These are phyloP conservation scores for Sordariomycetes sp. DNA, from an alignment of 2,329 filamentous ascomycete species.

Conservation along the genomic window DNA sequence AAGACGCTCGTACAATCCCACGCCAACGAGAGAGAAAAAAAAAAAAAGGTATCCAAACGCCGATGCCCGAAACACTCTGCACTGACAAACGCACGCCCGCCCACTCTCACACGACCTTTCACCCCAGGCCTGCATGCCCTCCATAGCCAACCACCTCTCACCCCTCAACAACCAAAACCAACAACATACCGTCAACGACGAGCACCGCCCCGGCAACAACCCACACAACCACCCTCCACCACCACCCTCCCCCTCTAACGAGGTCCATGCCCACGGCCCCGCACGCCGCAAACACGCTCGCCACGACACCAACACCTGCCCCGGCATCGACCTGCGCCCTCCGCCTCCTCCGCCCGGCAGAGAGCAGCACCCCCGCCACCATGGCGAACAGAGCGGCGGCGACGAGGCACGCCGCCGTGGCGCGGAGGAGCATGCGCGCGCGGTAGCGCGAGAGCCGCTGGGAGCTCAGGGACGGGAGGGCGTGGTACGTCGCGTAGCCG, in stretches of 20 bases:
- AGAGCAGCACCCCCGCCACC: slow-evolving; percentile 51
- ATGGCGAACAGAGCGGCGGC: slow-evolving; percentile 49
- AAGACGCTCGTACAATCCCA: no score
- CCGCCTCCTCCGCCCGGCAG: slow-evolving; percentile 54
- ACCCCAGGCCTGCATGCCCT: neutral
- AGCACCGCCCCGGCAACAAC: slow-evolving; percentile 21
- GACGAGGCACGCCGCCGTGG: slow-evolving; percentile 38
- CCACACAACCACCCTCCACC: slow-evolving; percentile 27
- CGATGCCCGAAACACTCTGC: no score
- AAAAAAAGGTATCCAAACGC: no score
- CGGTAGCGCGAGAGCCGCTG: slow-evolving; percentile 35
- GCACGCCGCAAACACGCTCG: slow-evolving; percentile 51
- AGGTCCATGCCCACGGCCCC: slow-evolving; percentile 46
- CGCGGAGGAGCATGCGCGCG: slow-evolving; percentile 41
- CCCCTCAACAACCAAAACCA: slow-evolving; percentile 23
- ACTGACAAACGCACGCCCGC: neutral
- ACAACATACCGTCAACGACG: slow-evolving; percentile 27
- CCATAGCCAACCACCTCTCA: neutral
- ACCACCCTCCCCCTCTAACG: slow-evolving; percentile 30
- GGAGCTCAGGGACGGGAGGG: slow-evolving; percentile 35
- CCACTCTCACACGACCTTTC: neutral
- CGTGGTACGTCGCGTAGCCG: slow-evolving; percentile 40
- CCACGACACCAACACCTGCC: slow-evolving; percentile 54
- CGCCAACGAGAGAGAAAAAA: no score
- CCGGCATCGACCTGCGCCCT: slow-evolving; percentile 61